Evolutionary conservation across 2,329 filamentous ascomycete species (phyloP).

Genomic region (Orbilia quercus): DNA sequence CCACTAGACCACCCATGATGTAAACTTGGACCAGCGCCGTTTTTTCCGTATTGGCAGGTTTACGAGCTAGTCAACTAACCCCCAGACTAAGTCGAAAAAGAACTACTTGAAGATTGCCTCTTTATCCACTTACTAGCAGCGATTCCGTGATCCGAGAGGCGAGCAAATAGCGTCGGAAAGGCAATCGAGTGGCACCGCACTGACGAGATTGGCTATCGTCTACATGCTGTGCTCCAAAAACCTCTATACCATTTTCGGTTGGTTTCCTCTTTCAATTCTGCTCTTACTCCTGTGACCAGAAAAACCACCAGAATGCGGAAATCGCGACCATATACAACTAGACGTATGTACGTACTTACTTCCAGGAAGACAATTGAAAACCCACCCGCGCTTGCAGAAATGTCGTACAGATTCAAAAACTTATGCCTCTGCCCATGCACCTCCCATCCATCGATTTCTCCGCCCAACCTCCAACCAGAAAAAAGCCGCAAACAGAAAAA

Average conservation of each 20-base stretch:
- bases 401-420: slow-evolving; percentile 45
- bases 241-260: slow-evolving; percentile 31
- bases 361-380: too few relatives aligned
- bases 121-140: slow-evolving; percentile 1
- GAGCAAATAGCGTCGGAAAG: slow-evolving; percentile 28
- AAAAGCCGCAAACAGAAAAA: slow-evolving; percentile 45
- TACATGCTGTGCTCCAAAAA: slow-evolving; percentile 11
- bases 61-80: slow-evolving; percentile 35
- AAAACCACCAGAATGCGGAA: slow-evolving; percentile 15
- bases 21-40: slow-evolving; percentile 42
- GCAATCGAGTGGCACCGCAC: too few relatives aligned
- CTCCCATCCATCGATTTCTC: slow-evolving; percentile 4
- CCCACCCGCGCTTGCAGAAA: slow-evolving; percentile 34
- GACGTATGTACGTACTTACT: too few relatives aligned
- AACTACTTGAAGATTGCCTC: slow-evolving; percentile 17
- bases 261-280: slow-evolving; percentile 35
- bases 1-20: slow-evolving; percentile 31
- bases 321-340: slow-evolving; percentile 26
- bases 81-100: too few relatives aligned
- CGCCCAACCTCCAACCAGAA: slow-evolving; percentile 44
- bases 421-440: slow-evolving; percentile 27
- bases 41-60: slow-evolving; percentile 55
- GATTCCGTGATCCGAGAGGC: slow-evolving; percentile 45
- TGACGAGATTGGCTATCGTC: too few relatives aligned
- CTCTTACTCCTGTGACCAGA: background rate